Evolutionary conservation across 1,139 yeast genomes (phyloP).

Genomic region (Zygotorulaspora mrakii): DNA sequence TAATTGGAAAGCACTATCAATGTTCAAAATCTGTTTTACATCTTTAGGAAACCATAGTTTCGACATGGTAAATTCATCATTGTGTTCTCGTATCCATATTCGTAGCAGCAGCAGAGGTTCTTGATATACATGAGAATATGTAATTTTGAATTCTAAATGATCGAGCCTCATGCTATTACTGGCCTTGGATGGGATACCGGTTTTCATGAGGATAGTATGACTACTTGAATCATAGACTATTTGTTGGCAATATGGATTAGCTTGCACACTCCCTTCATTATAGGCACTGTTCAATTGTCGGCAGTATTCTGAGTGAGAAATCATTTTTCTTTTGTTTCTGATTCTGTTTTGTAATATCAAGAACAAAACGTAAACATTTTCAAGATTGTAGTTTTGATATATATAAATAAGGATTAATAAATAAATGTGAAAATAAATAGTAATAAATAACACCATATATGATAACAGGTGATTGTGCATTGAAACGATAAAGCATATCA

Average conservation of each 20-base stretch:
- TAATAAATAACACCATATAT: constrained; percentile 6
- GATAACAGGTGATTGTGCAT: not conserved
- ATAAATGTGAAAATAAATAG: constrained; percentile 6
- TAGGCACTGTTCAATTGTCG: not conserved
- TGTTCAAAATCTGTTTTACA: constrained; percentile 6
- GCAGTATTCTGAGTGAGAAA: not conserved
- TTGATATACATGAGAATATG: constrained; percentile 19
- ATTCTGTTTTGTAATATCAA: not conserved
- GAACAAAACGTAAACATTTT: not conserved
- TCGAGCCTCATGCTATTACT: not conserved
- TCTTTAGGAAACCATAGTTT: constrained; percentile 14
- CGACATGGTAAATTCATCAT: constrained; percentile 4
- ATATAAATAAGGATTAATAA: constrained; percentile 4
- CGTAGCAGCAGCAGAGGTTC: constrained; percentile 26
- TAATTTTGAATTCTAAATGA: constrained; percentile 17
- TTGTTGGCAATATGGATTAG: constrained; percentile 1
- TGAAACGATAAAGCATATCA: not conserved
- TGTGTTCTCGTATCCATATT: constrained; percentile 18
- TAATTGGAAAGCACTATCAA: constrained; percentile 8
- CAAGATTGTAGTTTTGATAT: not conserved
- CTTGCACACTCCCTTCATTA: not conserved
- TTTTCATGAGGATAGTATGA: constrained; percentile 5
- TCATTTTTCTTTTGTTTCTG: not conserved
- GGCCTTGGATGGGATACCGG: constrained; percentile 7
- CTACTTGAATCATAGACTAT: constrained; percentile 3